Percentiles rank a stretch among this genome's conserved stretches.
Conservation (phyloP, 2,329 filamentous ascomycete species). For the Didymella segeticola region DNA sequence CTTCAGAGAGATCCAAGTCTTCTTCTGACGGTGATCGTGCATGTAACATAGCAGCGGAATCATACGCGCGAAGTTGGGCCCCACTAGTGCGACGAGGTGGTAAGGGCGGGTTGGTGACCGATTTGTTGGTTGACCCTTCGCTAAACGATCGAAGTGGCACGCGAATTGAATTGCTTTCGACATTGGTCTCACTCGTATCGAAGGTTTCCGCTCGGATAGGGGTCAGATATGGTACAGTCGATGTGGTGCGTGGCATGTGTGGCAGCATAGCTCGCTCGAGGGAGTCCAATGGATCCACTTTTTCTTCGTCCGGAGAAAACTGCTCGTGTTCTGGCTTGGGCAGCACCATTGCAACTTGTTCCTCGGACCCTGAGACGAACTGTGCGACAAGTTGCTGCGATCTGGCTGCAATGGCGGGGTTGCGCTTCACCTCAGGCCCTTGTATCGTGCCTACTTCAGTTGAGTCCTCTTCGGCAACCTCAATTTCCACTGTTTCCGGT, state of each 20-base stretch:
- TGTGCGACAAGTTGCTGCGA: slow-evolving; percentile 7
- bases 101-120: slow-evolving; percentile 19
- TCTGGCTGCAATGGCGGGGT: neutral
- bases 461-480: slow-evolving; percentile 18
- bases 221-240: slow-evolving; percentile 10
- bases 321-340: neutral
- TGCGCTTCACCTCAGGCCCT: neutral
- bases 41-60: slow-evolving; percentile 2
- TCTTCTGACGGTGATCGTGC: slow-evolving; percentile 20
- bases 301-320: neutral
- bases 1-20: slow-evolving; percentile 10
- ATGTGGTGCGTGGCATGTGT: slow-evolving; percentile 24
- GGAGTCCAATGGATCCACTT: slow-evolving; percentile 14
- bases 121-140: slow-evolving; percentile 1
- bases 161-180: neutral
- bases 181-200: slow-evolving; percentile 2
- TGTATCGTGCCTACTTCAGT: slow-evolving; percentile 19
- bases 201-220: neutral
- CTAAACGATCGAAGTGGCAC: slow-evolving; percentile 18
- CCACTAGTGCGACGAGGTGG: slow-evolving; percentile 30
- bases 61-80: slow-evolving; percentile 2
- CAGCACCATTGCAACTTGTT: neutral
- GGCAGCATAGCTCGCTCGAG: slow-evolving; percentile 26
- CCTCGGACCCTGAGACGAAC: neutral
- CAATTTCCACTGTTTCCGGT: slow-evolving; percentile 1